These are phyloP conservation scores for Phaeosphaeriaceae sp. DNA, from an alignment of 2,329 filamentous ascomycete species.

Conservation along the genomic window DNA sequence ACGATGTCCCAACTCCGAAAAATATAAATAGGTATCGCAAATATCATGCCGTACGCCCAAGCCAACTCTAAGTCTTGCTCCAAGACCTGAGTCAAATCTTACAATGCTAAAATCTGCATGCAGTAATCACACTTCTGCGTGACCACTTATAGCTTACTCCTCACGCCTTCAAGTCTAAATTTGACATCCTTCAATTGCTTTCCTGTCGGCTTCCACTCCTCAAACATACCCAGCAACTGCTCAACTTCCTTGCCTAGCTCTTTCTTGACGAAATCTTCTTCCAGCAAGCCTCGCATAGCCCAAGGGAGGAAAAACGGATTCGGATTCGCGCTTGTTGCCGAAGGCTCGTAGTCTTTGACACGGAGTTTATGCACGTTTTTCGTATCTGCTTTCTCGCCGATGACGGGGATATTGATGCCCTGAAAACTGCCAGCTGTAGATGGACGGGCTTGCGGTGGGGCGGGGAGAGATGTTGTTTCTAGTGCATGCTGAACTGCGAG, in stretches of 20 bases:
- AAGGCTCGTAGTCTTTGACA: slow-evolving; percentile 42
- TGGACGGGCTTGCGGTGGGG: slow-evolving; percentile 26
- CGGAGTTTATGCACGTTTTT: slow-evolving; percentile 37
- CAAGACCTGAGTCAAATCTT: too few relatives aligned
- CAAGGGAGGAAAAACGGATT: slow-evolving; percentile 95
- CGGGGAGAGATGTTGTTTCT: slow-evolving; percentile 52
- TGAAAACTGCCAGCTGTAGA: slow-evolving; percentile 31
- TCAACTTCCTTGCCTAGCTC: slow-evolving; percentile 79
- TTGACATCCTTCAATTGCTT: slow-evolving; percentile 96
- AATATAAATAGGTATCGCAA: slow-evolving; percentile 8
- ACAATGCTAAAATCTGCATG: slow-evolving; percentile 57
- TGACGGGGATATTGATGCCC: slow-evolving; percentile 41
- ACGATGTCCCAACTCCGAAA: neutral
- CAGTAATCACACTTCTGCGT: too few relatives aligned
- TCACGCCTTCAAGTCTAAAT: slow-evolving; percentile 88
- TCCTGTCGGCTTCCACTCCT: slow-evolving; percentile 87
- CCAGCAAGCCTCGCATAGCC: slow-evolving; percentile 91
- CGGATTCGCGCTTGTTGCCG: slow-evolving; percentile 49
- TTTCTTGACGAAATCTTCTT: slow-evolving; percentile 87
- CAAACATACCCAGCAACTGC: slow-evolving; percentile 83
- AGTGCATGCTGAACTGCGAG: slow-evolving; percentile 56
- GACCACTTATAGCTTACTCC: too few relatives aligned
- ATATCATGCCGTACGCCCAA: neutral
- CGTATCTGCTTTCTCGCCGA: slow-evolving; percentile 31
- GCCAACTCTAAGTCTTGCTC: too few relatives aligned